phyloP scores from a whole-genome alignment of 805 yeast species.

The Myxozyma mucilagina region DNA sequence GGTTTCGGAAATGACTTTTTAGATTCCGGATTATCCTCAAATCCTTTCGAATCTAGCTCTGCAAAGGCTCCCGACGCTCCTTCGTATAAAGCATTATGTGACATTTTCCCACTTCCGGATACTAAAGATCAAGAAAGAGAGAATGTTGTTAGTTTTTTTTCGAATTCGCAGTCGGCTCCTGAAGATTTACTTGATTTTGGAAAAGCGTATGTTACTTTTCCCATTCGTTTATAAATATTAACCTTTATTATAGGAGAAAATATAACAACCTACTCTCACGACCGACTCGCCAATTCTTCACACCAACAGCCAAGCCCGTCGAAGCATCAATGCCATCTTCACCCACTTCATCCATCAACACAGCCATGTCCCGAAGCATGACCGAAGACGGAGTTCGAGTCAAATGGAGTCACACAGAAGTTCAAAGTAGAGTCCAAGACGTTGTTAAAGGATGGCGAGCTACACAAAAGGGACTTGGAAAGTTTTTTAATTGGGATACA shows the following conservation, averaged over 20 bases:
- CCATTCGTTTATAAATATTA: background rate
- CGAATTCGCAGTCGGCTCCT: slow-evolving; percentile 10
- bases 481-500: slow-evolving; percentile 27
- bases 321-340: slow-evolving; percentile 9
- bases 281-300: slow-evolving; percentile 36
- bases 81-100: background rate
- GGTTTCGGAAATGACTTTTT: background rate
- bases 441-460: slow-evolving; percentile 28
- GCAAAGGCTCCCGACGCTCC: slow-evolving; percentile 5
- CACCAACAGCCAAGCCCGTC: background rate
- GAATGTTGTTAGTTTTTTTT: slow-evolving; percentile 11
- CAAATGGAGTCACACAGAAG: slow-evolving; percentile 19
- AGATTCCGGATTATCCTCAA: background rate
- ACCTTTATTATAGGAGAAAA: slow-evolving; percentile 22
- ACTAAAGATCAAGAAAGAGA: slow-evolving; percentile 11
- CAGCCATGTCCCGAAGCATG: slow-evolving; percentile 6
- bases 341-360: slow-evolving; percentile 13
- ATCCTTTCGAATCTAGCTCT: slow-evolving; percentile 12
- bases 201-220: slow-evolving; percentile 4
- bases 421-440: slow-evolving; percentile 14
- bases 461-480: background rate
- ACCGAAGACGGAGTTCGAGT: slow-evolving; percentile 20
- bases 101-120: slow-evolving; percentile 13
- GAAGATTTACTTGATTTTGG: slow-evolving; percentile 13
- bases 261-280: slow-evolving; percentile 30